phyloP scores from a whole-genome alignment of 495 filamentous ascomycete genomes.

The Annulohypoxylon moriforme region DNA sequence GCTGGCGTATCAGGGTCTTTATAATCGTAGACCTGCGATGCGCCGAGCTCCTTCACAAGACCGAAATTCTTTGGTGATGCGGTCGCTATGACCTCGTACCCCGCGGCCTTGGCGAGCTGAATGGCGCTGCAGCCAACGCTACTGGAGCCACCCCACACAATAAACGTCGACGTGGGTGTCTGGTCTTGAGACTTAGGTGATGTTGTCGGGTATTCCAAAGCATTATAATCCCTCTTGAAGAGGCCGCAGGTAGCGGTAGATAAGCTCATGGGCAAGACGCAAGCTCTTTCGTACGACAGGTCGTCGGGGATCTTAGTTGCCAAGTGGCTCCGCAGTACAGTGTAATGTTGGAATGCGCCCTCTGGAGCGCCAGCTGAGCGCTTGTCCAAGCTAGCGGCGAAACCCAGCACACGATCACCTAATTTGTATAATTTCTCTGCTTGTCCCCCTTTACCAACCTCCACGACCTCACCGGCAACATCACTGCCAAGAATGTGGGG shows the following conservation, averaged over 20 bases:
- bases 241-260: slow-evolving; percentile 58
- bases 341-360: slow-evolving; percentile 21
- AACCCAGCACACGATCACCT: neutral
- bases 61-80: neutral
- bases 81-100: neutral
- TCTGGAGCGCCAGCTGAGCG: neutral
- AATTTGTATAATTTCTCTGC: neutral
- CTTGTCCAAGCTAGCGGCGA: neutral
- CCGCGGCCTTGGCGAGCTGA: neutral
- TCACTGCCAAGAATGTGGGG: neutral
- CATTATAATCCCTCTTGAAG: slow-evolving; percentile 47
- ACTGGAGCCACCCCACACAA: slow-evolving; percentile 4
- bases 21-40: neutral
- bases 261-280: slow-evolving; percentile 59
- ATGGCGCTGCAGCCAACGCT: neutral
- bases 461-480: neutral
- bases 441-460: neutral
- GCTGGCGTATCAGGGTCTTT: neutral
- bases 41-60: neutral
- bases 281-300: neutral
- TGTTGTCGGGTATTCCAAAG: slow-evolving; percentile 52
- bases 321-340: slow-evolving; percentile 26
- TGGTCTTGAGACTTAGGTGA: slow-evolving; percentile 9
- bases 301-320: neutral
- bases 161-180: neutral